Base-by-base conservation (phyloP, 352 stramenopile species). In the Phytopythium vexans region DNA sequence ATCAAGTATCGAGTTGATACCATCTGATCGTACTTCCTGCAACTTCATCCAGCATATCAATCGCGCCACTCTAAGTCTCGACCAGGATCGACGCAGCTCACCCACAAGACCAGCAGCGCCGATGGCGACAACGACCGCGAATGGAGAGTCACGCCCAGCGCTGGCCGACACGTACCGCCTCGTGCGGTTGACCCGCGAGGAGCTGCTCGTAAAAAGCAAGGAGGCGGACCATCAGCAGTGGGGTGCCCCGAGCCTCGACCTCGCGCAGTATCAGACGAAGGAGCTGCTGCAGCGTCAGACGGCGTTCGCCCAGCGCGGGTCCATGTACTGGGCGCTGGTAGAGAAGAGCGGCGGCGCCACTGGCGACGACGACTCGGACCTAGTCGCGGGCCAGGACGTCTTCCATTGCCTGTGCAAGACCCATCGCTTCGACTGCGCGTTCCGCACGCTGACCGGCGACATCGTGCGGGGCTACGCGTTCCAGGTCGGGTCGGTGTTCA, bases 401-500 rank as follows among this genome's bases (percentile, higher is more conserved):
- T 56, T 88, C 15, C 67, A 64, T 41, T 84, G 66, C 45, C 74
- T 87, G 37, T 88, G 76, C 36, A 77, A 89, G 54, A 81, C 70
- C 50, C 68, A 88, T 54, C 62, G 63, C 38, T 86, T 86, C 32
- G 66, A 84, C 36, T 83, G 70, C 34, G 57, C 64, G 34, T 56
- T 84, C 14, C 65, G 64, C 51, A 63, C 42, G 11, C 37, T 41
- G 10, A 64, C 56, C 11, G 68, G 75, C 3, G 65, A 72, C 16
- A 54, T 88, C 37, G 45, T 67, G 36, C 59, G 50, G 7, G 79
- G 79, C 9, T 75, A 69, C 46, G 85, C 76, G 27, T 60, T 84
- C 52, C 72, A 88, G 38, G 80, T 88, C 33, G 77, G 71, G 31
- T 88, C 79, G 3, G 76, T 89, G 12, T 89, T 86, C 61, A 89